Base-by-base conservation (phyloP, 768 basidiomycete genomes). In the Psilocybe azurescens region DNA sequence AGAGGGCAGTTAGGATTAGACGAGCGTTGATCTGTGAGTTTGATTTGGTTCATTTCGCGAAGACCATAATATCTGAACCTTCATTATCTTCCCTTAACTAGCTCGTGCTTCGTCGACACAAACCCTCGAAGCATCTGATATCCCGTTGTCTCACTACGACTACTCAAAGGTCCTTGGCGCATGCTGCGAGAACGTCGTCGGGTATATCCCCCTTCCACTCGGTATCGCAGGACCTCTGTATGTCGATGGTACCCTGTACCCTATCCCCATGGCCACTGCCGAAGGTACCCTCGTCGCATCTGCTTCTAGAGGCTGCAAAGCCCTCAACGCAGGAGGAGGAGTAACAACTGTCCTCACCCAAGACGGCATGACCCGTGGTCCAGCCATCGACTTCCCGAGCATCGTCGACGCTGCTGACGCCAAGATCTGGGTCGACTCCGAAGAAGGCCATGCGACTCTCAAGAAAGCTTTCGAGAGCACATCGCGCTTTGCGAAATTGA, bases 141-240 rank as follows among this genome's bases (percentile, higher is more conserved):
- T 52, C 20, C 50, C 50, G 11, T n/a, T 52, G 28, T 28, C 50
- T 14, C 9, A 52, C 50, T 52, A 52, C 29, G 50, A 52, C 50
- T 52, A 52, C 20, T 52, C 50, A 13, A 52, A 52, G 50, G 50
- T 52, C 13, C 13, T 52, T 5, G 50, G 50, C 20, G 50, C 50
- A 4, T 52, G 50, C 50, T 52, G 50, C 50, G 50, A 52, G 50
- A 52, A 52, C 30, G 50, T 52, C 11, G 50, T 52, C 30, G 50
- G 50, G 5, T 52, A 52, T 14, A 52, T 52, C 30, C 50, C 50
- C 9, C 9, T 52, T 11, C 50, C 50, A 5, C 50, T 52, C 28
- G 50, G 50, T 32, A 52, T 52, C 11, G 50, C 50, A 9, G 50
- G 50, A 32, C 50, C 50, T 30, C 50, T 52, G 5, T 52, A 52